Percentiles rank a stretch among this genome's conserved stretches.
These are phyloP conservation scores for Cryphonectria radicalis DNA, from an alignment of 2,329 filamentous ascomycete species.

Conservation along the genomic window DNA sequence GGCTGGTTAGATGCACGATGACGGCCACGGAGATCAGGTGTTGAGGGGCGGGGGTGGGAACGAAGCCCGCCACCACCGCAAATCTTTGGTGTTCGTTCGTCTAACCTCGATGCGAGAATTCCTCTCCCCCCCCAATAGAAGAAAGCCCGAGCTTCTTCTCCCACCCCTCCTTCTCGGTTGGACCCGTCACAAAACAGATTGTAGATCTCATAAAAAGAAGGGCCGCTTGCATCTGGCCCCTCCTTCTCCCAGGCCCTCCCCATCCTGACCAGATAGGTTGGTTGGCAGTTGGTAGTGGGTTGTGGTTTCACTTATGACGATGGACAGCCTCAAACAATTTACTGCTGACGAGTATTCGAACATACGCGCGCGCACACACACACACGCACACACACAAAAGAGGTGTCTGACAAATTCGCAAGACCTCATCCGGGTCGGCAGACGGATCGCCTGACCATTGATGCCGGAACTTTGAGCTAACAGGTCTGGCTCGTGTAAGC, in stretches of 20 bases:
- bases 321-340: not conserved
- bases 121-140: not conserved
- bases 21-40: slow-evolving; percentile 14
- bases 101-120: slow-evolving; percentile 12
- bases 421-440: not conserved
- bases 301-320: not conserved
- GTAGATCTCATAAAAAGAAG: not conserved
- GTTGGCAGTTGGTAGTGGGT: no score
- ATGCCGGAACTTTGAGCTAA: slow-evolving; percentile 2
- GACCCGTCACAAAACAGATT: slow-evolving; percentile 9
- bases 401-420: not conserved
- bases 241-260: not conserved
- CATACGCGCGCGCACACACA: not conserved
- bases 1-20: slow-evolving; percentile 13
- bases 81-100: not conserved
- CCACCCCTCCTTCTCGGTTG: slow-evolving; percentile 21
- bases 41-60: not conserved
- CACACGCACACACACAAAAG: not conserved
- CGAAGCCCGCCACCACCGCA: not conserved
- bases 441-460: slow-evolving; percentile 1
- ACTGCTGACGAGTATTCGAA: not conserved
- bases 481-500: slow-evolving; percentile 11
- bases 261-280: not conserved
- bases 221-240: slow-evolving; percentile 22
- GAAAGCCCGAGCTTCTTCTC: not conserved